Percentiles rank a stretch among this genome's conserved stretches.
Evolutionary conservation across 495 filamentous ascomycete genomes (phyloP).

Genomic region (Elasticomyces elasticus): DNA sequence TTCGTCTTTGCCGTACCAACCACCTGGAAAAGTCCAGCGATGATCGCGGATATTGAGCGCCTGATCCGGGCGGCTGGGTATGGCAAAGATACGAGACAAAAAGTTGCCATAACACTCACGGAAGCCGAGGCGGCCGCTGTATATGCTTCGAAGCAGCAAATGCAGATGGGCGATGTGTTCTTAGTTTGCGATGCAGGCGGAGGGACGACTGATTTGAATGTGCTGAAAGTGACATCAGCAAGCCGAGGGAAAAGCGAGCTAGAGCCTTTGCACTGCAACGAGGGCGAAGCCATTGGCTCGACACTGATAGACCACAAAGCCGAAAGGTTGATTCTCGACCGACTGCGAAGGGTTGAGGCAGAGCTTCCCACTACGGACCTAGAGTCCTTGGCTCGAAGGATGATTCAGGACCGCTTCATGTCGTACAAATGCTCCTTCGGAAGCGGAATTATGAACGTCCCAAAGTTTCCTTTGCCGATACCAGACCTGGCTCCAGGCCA

Average conservation of each 20-base stretch:
- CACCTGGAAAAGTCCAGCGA: slow-evolving; percentile 51
- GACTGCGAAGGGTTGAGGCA: neutral
- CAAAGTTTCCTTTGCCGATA: slow-evolving; percentile 1
- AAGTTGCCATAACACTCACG: slow-evolving; percentile 47
- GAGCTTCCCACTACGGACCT: neutral
- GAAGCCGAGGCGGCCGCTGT: slow-evolving; percentile 62
- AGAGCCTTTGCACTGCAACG: slow-evolving; percentile 3
- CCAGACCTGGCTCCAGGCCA: neutral
- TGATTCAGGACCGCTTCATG: slow-evolving; percentile 8
- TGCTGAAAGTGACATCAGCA: slow-evolving; percentile 18
- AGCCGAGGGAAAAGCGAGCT: neutral
- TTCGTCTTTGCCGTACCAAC: slow-evolving; percentile 60
- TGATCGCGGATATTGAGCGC: slow-evolving; percentile 37
- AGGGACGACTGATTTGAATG: slow-evolving; percentile 39
- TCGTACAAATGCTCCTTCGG: slow-evolving; percentile 9
- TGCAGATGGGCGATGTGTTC: slow-evolving; percentile 33
- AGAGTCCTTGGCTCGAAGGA: neutral
- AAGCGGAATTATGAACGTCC: slow-evolving; percentile 1
- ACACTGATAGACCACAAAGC: slow-evolving; percentile 6
- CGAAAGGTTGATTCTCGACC: neutral
- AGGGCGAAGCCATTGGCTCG: slow-evolving; percentile 5
- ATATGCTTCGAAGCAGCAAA: slow-evolving; percentile 36
- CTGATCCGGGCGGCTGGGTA: slow-evolving; percentile 36
- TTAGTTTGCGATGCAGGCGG: slow-evolving; percentile 48
- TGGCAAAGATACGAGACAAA: slow-evolving; percentile 35